Conservation (phyloP, 2,329 filamentous ascomycete species). For the Didymella pinodella region DNA sequence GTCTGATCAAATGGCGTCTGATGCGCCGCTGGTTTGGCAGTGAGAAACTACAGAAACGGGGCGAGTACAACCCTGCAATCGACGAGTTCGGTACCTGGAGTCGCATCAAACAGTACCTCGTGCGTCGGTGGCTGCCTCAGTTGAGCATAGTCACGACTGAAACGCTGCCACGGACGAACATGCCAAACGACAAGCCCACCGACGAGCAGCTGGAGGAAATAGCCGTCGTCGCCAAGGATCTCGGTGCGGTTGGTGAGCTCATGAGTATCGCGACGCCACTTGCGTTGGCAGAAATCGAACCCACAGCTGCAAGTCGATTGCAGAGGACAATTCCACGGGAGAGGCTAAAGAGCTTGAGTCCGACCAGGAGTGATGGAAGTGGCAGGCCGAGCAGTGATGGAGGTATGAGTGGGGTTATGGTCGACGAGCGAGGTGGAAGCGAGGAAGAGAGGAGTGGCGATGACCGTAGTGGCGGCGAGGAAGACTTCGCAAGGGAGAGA, state of each 20-base stretch:
- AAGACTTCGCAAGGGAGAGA: constrained; percentile 6
- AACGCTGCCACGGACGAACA: constrained; percentile 1
- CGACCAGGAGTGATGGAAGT: constrained; percentile 38
- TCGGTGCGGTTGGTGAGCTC: constrained; percentile 46
- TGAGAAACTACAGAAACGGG: constrained; percentile 51
- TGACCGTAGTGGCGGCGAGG: constrained; percentile 44
- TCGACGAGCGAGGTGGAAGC: constrained; percentile 50
- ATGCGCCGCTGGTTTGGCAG: constrained; percentile 57
- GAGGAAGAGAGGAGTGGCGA: constrained; percentile 48
- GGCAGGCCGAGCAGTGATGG: constrained; percentile 34
- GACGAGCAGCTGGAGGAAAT: constrained; percentile 12
- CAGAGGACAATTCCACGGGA: constrained; percentile 28
- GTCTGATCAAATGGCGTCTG: constrained; percentile 58
- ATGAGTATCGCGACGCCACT: constrained; percentile 47
- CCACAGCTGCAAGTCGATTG: constrained; percentile 43
- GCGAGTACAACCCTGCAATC: constrained; percentile 41
- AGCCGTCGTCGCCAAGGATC: constrained; percentile 26
- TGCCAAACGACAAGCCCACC: background rate
- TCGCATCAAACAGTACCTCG: constrained; percentile 51
- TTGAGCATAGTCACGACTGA: constrained; percentile 36
- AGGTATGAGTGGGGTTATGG: constrained; percentile 47
- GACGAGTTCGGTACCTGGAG: constrained; percentile 53
- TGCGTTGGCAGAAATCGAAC: constrained; percentile 49
- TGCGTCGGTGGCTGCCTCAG: constrained; percentile 52
- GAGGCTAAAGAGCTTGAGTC: constrained; percentile 45